Percentiles rank a stretch among this genome's conserved stretches.
These are phyloP conservation scores for Ustilago cynodontis DNA, from an alignment of 1,284 basidiomycete genomes.

Conservation along the genomic window DNA sequence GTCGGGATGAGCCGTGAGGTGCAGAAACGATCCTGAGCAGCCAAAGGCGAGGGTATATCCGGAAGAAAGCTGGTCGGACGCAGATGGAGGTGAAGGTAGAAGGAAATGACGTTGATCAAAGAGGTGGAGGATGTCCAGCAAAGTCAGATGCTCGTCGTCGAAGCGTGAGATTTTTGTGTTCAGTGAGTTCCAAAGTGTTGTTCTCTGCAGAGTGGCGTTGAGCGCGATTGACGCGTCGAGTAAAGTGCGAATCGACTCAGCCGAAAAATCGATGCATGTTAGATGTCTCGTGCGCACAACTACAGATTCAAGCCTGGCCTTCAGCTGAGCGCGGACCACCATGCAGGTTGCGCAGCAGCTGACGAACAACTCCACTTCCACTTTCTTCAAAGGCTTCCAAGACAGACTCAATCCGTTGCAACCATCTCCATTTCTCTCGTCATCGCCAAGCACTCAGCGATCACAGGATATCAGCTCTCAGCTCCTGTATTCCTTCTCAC, in stretches of 20 bases:
- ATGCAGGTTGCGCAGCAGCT: conserved; percentile 11
- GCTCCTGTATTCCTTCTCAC: not conserved
- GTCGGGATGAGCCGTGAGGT: not conserved
- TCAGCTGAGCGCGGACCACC: conserved; percentile 6
- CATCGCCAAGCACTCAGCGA: not conserved
- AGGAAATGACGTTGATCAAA: not conserved
- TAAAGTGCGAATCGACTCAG: conserved; percentile 38
- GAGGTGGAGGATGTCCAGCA: not conserved
- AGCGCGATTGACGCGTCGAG: conserved; percentile 39
- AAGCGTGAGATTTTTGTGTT: not conserved
- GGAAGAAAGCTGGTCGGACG: not conserved
- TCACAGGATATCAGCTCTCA: not conserved
- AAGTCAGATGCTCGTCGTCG: not conserved
- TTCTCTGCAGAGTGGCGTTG: conserved; percentile 31
- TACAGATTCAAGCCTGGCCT: not conserved
- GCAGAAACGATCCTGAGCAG: not conserved
- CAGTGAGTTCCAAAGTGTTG: conserved; percentile 28
- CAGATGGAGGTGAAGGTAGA: not conserved
- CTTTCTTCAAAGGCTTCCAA: conserved; percentile 1
- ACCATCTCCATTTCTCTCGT: not conserved
- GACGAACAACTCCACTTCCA: conserved; percentile 26
- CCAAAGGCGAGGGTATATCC: not conserved
- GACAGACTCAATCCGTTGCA: not conserved
- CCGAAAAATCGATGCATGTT: conserved; percentile 7
- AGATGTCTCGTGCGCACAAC: not conserved